These are phyloP conservation scores for Coniophora puteana DNA, from an alignment of 1,284 basidiomycete species.

Conservation along the genomic window DNA sequence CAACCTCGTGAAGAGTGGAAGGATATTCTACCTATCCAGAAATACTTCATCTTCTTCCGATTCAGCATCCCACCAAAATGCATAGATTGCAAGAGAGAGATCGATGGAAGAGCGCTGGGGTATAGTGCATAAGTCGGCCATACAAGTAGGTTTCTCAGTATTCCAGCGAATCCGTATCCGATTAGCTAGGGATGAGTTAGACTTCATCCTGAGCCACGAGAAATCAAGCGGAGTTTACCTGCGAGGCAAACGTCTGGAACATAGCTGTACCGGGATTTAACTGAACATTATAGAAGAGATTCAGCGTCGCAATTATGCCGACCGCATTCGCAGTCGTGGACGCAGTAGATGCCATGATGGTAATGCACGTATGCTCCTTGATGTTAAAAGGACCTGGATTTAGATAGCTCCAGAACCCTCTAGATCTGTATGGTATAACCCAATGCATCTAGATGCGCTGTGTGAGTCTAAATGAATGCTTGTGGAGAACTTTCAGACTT, in stretches of 20 bases:
- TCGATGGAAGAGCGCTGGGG: constrained; percentile 47
- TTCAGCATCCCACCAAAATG: constrained; percentile 50
- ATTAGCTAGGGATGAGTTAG: constrained; percentile 36
- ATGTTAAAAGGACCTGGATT: constrained; percentile 59
- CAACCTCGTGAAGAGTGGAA: not conserved
- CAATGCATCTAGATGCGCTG: constrained; percentile 15
- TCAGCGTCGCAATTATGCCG: constrained; percentile 56
- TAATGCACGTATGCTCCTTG: constrained; percentile 54
- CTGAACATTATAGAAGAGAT: constrained; percentile 33
- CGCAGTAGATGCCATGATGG: constrained; percentile 58
- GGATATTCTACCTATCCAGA: constrained; percentile 42
- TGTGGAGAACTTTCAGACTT: constrained; percentile 30
- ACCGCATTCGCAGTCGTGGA: constrained; percentile 52
- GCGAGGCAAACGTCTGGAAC: constrained; percentile 54
- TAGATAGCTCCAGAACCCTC: constrained; percentile 42
- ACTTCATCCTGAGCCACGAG: not conserved
- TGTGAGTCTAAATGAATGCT: not conserved
- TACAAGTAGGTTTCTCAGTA: constrained; percentile 50
- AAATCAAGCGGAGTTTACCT: constrained; percentile 18
- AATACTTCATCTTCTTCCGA: constrained; percentile 46
- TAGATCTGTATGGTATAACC: constrained; percentile 36
- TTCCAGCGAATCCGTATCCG: constrained; percentile 52
- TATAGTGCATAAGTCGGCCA: constrained; percentile 59
- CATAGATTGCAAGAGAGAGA: constrained; percentile 48
- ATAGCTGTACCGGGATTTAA: constrained; percentile 49